Conservation (phyloP, 1,139 yeast genomes). For the Candida neerlandica region DNA sequence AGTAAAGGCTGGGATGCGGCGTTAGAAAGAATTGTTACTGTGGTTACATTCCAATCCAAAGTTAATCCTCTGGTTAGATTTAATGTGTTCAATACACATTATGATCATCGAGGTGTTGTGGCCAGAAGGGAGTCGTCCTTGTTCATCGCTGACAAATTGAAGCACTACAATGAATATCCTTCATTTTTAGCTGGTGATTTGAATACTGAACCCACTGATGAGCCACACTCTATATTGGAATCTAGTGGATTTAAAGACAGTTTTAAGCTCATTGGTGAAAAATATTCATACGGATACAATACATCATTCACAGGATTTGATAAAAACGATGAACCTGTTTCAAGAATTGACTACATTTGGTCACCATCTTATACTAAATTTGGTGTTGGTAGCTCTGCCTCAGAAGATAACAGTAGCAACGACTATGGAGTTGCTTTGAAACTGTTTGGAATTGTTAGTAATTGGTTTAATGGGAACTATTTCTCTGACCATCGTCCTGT, state of each 20-base stretch:
- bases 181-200: conserved; percentile 54
- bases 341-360: conserved; percentile 53
- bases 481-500: conserved; percentile 28
- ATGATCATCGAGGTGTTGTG: conserved; percentile 53
- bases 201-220: conserved; percentile 56
- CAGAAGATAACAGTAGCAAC: conserved; percentile 6
- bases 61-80: conserved; percentile 25
- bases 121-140: conserved; percentile 53
- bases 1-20: conserved; percentile 48
- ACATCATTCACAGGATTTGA: conserved; percentile 52
- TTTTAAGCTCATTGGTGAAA: conserved; percentile 20
- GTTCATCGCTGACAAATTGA: conserved; percentile 46
- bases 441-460: conserved; percentile 46
- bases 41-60: conserved; percentile 32
- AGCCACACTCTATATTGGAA: conserved; percentile 46
- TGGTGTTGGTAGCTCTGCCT: neutral
- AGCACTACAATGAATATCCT: conserved; percentile 41
- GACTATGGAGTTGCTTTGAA: conserved; percentile 19
- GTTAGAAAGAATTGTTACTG: conserved; percentile 44
- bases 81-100: conserved; percentile 59
- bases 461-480: conserved; percentile 38
- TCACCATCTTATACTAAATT: conserved; percentile 27
- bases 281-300: conserved; percentile 40
- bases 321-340: conserved; percentile 25
- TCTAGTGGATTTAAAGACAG: conserved; percentile 40